phyloP scores from a whole-genome alignment of 2,329 filamentous ascomycete genomes.

The Pseudocercospora eumusae region DNA sequence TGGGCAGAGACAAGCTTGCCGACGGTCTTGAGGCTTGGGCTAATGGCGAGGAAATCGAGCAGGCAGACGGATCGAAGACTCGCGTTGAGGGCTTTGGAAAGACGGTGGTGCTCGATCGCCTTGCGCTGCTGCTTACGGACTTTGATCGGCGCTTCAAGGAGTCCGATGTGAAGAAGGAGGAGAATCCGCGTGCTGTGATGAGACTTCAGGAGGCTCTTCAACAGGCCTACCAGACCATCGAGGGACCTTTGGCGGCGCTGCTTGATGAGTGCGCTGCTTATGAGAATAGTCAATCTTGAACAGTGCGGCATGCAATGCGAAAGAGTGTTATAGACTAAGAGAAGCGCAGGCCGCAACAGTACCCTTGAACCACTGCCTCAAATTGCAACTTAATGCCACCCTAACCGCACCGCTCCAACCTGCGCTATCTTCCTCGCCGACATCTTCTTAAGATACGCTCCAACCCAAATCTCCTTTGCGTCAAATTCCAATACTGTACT shows the following conservation, averaged over 20 bases:
- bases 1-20: not conserved
- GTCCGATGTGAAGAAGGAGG: not conserved
- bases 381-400: not conserved
- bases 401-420: not conserved
- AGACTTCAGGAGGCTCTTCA: not conserved
- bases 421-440: slow-evolving; percentile 4
- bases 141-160: slow-evolving; percentile 13
- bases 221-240: not conserved
- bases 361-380: not conserved
- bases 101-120: not conserved
- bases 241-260: not conserved
- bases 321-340: not conserved
- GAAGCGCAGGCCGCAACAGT: not conserved
- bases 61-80: not conserved
- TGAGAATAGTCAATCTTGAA: slow-evolving; percentile 1
- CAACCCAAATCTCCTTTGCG: slow-evolving; percentile 7
- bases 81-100: slow-evolving; percentile 1
- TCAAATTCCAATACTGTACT: slow-evolving; percentile 10
- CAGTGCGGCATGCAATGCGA: not conserved
- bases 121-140: slow-evolving; percentile 1
- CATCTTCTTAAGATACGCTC: slow-evolving; percentile 10
- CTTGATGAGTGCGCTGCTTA: slow-evolving; percentile 11
- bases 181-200: slow-evolving; percentile 5
- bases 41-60: not conserved
- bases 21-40: not conserved